Evolutionary conservation across 306 rosid genomes (phyloP).

Genomic region (Casuarina equisetifolia): DNA sequence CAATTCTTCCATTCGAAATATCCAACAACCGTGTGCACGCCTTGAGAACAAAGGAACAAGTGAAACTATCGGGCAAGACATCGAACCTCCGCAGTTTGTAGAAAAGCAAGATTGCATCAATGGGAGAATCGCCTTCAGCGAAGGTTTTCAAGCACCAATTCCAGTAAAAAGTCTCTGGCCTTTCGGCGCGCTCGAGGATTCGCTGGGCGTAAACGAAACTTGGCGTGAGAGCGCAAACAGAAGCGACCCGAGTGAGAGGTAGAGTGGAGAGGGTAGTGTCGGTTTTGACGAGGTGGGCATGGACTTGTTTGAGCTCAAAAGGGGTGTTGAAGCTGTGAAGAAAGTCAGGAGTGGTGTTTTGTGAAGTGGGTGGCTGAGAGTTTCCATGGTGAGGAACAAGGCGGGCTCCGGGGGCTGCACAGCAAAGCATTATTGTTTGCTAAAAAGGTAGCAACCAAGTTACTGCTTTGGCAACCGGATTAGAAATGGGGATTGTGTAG

Average conservation of each 20-base stretch:
- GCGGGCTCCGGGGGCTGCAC: slow-evolving; percentile 5
- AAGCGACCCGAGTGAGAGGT: slow-evolving; percentile 46
- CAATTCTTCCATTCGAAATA: slow-evolving; percentile 39
- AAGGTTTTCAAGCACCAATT: slow-evolving; percentile 46
- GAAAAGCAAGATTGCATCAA: slow-evolving; percentile 40
- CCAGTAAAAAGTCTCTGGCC: slow-evolving; percentile 33
- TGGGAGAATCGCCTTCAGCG: slow-evolving; percentile 37
- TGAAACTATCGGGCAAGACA: slow-evolving; percentile 39
- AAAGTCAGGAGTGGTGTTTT: slow-evolving; percentile 22
- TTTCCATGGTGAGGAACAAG: slow-evolving; percentile 10
- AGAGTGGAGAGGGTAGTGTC: slow-evolving; percentile 39
- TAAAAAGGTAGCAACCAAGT: no score
- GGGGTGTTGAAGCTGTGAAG: slow-evolving; percentile 49
- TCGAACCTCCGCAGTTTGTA: slow-evolving; percentile 32
- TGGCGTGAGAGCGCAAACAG: slow-evolving; percentile 44
- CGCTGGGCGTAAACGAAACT: slow-evolving; percentile 38
- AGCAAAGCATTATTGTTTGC: slow-evolving; percentile 18
- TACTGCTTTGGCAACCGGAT: no score
- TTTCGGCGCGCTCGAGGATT: slow-evolving; percentile 28
- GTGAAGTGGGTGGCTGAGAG: slow-evolving; percentile 14
- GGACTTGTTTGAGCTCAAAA: slow-evolving; percentile 58
- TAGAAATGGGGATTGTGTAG: no score
- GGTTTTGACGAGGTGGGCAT: slow-evolving; percentile 54
- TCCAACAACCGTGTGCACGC: slow-evolving; percentile 42
- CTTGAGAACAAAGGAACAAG: slow-evolving; percentile 51